Base-by-base conservation (phyloP, 1,284 basidiomycete species). In the Boletus mariae region DNA sequence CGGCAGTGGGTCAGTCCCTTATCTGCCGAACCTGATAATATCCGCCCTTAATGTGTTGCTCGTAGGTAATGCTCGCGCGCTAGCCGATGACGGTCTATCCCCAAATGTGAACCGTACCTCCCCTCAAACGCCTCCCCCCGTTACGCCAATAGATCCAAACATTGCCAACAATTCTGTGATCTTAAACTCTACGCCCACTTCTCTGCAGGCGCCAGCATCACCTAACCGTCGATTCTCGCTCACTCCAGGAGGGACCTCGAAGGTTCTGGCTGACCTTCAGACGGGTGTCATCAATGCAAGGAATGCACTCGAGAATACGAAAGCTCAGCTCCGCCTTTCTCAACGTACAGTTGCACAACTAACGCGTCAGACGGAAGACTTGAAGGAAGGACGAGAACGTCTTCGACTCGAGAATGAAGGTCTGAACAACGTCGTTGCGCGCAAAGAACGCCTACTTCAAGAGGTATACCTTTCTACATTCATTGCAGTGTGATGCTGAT, bases 341-440 rank as follows among this genome's bases (percentile, higher is more conserved):
- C 89, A 92, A 65, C 73, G 88, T 53, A 85, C 82, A 48, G 85
- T 90, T 10, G 87, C 90, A 41, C 85, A 87, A 67, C 71, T 92
- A 42, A 92, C 91, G 35, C 75, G 90, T 43, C 85, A 89, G 69
- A 85, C 83, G 42, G 92, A 94, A 65, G 92, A 94, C 69, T 71
- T 93, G 67, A 92, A 92, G 62, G 90, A 92, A 62, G 85, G 83
- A 1, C 79, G 92, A 57, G 89, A 92, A 65, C 76, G 92, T 45
- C 70, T 93, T 52, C 72, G 90, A 51, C 67, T 91, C 48, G 92
- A 94, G 71, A 93, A 92, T 64, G 92, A 94, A 67, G 85, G 85
- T 1, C 68, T 92, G 56, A 91, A 90, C 61, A 90, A 90, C 59
- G 90, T 93, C 15, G 84, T 94, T 10, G 82, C 88, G 26, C 77